These are phyloP conservation scores for Phyllosticta ampelicida DNA, from an alignment of 2,329 filamentous ascomycete genomes.

Conservation along the genomic window DNA sequence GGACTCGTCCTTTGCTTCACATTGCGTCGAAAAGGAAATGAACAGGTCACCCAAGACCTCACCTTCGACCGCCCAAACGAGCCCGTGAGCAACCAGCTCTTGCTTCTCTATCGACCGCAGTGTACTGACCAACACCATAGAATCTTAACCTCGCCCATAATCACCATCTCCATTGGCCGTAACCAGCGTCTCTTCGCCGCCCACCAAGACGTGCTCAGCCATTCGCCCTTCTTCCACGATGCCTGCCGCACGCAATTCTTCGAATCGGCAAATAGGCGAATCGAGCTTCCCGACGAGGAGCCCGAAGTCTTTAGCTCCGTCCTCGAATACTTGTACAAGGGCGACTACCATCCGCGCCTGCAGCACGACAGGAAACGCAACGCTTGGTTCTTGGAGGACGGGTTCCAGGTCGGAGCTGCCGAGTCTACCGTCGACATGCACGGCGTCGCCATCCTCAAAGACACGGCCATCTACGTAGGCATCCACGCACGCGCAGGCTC, in stretches of 20 bases:
- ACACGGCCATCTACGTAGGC: constrained; percentile 70
- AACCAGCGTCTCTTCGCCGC: constrained; percentile 83
- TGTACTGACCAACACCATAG: constrained; percentile 11
- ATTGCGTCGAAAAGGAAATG: constrained; percentile 20
- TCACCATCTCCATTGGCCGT: constrained; percentile 70
- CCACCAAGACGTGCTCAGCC: constrained; percentile 72
- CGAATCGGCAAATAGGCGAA: constrained; percentile 53
- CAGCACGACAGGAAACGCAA: constrained; percentile 71
- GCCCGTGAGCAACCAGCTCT: constrained; percentile 16
- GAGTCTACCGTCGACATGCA: constrained; percentile 52
- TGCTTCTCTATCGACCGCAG: not conserved
- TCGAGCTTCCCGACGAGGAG: constrained; percentile 73
- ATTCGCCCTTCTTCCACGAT: constrained; percentile 68
- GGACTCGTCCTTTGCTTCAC: constrained; percentile 15
- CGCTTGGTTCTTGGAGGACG: constrained; percentile 70
- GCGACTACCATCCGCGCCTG: constrained; percentile 79
- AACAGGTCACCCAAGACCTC: constrained; percentile 15
- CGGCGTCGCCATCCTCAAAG: constrained; percentile 55
- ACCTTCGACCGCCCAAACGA: constrained; percentile 3
- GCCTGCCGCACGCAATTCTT: constrained; percentile 54
- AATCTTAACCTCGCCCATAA: constrained; percentile 43
- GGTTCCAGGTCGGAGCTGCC: constrained; percentile 27
- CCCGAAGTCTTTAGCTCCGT: constrained; percentile 85
- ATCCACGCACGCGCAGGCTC: not conserved
- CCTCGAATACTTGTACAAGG: constrained; percentile 87